phyloP scores from a whole-genome alignment of 495 filamentous ascomycete genomes.

The Gamarada debralockiae region DNA sequence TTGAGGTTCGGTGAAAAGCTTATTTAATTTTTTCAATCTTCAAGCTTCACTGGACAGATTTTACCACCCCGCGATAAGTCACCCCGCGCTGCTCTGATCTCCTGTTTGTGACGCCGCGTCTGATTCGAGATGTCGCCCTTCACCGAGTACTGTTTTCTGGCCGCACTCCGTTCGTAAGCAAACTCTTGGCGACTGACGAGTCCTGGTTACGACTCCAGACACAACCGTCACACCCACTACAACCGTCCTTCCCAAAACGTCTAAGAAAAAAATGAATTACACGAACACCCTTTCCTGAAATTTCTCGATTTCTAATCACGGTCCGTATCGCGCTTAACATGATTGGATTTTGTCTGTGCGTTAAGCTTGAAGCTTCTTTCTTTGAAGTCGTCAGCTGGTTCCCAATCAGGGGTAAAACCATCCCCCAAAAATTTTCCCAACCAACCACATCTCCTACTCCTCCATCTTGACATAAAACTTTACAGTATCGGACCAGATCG shows the following conservation, averaged over 20 bases:
- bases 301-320: too few species aligned
- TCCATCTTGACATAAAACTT: too few species aligned
- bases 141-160: constrained; percentile 7
- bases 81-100: neutral
- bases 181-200: constrained; percentile 2
- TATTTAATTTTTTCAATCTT: too few species aligned
- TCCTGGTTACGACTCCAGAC: neutral
- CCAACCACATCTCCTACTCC: neutral
- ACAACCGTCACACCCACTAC: too few species aligned
- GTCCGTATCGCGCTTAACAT: too few species aligned
- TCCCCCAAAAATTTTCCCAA: neutral
- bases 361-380: too few species aligned
- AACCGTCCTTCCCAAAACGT: neutral
- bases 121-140: neutral
- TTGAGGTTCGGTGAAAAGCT: neutral
- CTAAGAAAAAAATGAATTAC: neutral
- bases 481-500: neutral
- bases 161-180: neutral
- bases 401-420: neutral
- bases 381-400: too few species aligned
- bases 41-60: too few species aligned
- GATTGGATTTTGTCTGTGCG: too few species aligned
- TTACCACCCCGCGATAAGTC: neutral
- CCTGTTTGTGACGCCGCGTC: neutral
- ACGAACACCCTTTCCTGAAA: neutral